Base-by-base conservation (phyloP, 495 filamentous ascomycete species). In the Penicillium daleae region DNA sequence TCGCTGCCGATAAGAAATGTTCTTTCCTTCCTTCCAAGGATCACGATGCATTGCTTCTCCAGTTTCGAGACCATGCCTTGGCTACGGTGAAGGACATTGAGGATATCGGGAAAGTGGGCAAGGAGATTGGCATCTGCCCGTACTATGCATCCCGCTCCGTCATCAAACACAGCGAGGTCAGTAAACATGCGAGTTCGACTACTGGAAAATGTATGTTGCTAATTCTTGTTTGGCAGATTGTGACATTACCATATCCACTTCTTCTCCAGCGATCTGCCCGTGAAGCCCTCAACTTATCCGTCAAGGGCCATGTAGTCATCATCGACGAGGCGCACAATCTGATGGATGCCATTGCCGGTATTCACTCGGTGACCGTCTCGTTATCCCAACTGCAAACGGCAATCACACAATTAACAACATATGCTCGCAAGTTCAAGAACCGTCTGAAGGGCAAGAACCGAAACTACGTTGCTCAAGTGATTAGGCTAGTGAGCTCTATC, bases 261-360 rank as follows among this genome's bases (percentile, higher is more conserved):
- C 81, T 99, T 0, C 80, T 99, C 29, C 95, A 98, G 66, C 90
- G 89, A 67, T 93, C 90, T 29, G 94, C 95, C 6, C 82, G 95
- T 46, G 93, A 98, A 59, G 92, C 95, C 5, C 83, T 99, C 4
- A 87, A 87, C 33, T 83, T 99, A 22, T 95, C 90, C 31, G 75
- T 99, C 10, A 92, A 93, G 66, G 89, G 86, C 7, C 93, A 97
- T 72, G 82, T 98, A 2, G 85, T 99, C 24, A 90, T 99, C 46
- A 91, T 99, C 64, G 95, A 99, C 68, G 95, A 99, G 78, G 95
- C 96, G 1, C 95, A 99, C 71, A 99, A 99, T 71, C 84, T 99
- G 32, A 97, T 97, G 87, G 93, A 97, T 73, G 91, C 94, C 2
- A 93, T 99, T 48, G 84, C 91, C 1, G 89, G 86, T 24, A 94